These are phyloP conservation scores for Trichoderma reesei DNA, from an alignment of 495 filamentous ascomycete genomes.

Conservation along the genomic window DNA sequence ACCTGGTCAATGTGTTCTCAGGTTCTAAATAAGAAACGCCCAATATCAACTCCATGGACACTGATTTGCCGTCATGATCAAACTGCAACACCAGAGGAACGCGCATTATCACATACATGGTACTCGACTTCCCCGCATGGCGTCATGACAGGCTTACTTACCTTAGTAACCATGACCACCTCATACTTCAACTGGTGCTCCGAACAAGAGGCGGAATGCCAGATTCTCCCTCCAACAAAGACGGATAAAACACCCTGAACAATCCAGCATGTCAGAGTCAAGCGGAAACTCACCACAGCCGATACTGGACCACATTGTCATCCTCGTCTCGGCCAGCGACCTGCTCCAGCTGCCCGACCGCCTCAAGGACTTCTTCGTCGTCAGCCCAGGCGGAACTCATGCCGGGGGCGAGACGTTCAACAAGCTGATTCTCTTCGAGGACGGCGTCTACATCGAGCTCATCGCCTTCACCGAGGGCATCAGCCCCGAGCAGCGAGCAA, in stretches of 20 bases:
- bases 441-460: slow-evolving; percentile 51
- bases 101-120: not conserved
- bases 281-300: not conserved
- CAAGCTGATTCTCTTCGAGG: slow-evolving; percentile 44
- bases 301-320: slow-evolving; percentile 46
- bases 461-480: slow-evolving; percentile 45
- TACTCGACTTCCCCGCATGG: slow-evolving; percentile 1
- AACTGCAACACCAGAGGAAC: not conserved
- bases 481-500: slow-evolving; percentile 25
- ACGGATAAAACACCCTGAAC: not conserved
- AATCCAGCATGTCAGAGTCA: not conserved
- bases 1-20: not conserved
- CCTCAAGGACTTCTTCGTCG: slow-evolving; percentile 42
- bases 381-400: slow-evolving; percentile 44
- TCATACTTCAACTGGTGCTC: too few species aligned
- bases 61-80: not conserved
- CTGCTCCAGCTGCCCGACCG: slow-evolving; percentile 34
- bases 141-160: not conserved
- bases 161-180: too few species aligned
- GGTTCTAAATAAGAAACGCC: not conserved
- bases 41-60: not conserved
- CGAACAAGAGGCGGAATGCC: not conserved
- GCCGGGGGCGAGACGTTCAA: slow-evolving; percentile 44
- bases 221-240: not conserved
- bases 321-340: slow-evolving; percentile 39